Percentiles rank a stretch among this genome's conserved stretches.
phyloP scores from a whole-genome alignment of 164 flowering plant species.

The Berberis vulgaris region DNA sequence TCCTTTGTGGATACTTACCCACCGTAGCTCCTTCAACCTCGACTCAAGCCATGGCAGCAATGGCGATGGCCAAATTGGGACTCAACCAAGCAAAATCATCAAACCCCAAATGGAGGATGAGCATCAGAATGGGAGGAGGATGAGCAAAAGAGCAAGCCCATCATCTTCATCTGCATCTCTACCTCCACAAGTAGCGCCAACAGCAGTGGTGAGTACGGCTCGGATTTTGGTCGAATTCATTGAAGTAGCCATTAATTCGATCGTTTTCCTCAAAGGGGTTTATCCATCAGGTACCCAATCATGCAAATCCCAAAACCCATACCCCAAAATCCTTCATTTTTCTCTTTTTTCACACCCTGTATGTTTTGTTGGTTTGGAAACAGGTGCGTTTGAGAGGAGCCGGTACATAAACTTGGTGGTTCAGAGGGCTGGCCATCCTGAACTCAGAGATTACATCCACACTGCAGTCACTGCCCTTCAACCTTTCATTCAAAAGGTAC shows the following conservation, averaged over 20 bases:
- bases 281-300: conserved; percentile 63
- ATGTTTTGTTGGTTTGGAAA: conserved; percentile 1
- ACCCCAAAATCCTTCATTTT: no score
- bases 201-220: conserved; percentile 18
- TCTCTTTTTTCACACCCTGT: neutral
- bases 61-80: no score
- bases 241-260: conserved; percentile 74
- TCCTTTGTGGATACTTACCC: no score
- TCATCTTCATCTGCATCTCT: no score
- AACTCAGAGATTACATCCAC: conserved; percentile 66
- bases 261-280: conserved; percentile 75
- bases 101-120: no score
- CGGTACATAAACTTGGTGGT: conserved; percentile 77
- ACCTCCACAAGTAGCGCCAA: no score
- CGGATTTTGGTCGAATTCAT: conserved; percentile 63
- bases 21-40: no score
- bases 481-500: conserved; percentile 70
- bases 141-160: no score
- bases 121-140: no score
- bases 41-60: no score
- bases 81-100: no score
- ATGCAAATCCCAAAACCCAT: no score
- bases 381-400: conserved; percentile 90
- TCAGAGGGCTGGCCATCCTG: conserved; percentile 75
- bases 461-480: conserved; percentile 53